A percentile compares a stretch with the other conserved stretches of the same genome.
These are phyloP conservation scores for Saturnispora quitensis DNA, from an alignment of 805 yeast genomes.

Conservation along the genomic window DNA sequence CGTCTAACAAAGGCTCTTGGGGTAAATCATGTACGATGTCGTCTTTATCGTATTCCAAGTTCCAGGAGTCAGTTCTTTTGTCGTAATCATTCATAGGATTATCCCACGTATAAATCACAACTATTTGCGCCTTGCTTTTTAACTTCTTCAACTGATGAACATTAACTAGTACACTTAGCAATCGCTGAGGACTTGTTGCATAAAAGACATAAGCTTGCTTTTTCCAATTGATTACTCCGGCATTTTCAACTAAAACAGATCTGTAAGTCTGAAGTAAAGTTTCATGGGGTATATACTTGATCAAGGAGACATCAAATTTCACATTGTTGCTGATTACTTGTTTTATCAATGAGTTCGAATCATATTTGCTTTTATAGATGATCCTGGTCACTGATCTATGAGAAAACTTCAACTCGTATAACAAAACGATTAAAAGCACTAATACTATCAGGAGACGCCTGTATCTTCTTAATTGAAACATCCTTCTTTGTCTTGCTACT, in stretches of 20 bases:
- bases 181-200: conserved; percentile 43
- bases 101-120: conserved; percentile 31
- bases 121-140: conserved; percentile 35
- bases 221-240: conserved; percentile 30
- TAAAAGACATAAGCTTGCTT: conserved; percentile 51
- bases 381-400: background rate
- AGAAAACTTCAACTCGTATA: background rate
- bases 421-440: background rate
- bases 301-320: conserved; percentile 11
- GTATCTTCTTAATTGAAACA: conserved; percentile 2
- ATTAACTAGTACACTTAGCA: conserved; percentile 45
- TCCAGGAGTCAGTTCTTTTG: conserved; percentile 6
- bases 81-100: conserved; percentile 3
- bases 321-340: background rate
- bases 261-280: conserved; percentile 13
- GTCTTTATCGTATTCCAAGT: background rate
- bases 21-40: background rate
- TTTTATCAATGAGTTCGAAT: background rate
- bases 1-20: background rate
- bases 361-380: background rate
- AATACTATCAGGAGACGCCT: background rate
- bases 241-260: conserved; percentile 6
- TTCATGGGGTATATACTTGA: conserved; percentile 16
- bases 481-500: background rate
- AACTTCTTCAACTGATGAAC: conserved; percentile 30